Evolutionary conservation across 208 protist genomes (phyloP).

Genomic region (Trichomonas tenax): DNA sequence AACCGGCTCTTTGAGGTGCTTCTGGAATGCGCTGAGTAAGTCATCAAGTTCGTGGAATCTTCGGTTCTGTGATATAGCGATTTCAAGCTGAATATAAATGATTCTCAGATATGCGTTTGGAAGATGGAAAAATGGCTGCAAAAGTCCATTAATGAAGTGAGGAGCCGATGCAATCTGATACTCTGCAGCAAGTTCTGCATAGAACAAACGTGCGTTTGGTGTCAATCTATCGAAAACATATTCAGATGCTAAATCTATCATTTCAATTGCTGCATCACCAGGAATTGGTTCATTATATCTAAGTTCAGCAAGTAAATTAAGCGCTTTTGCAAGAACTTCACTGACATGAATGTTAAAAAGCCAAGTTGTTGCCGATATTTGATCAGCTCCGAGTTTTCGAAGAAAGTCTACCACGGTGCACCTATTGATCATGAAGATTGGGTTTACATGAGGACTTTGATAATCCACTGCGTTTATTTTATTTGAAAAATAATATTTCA

Average conservation of each 20-base stretch:
- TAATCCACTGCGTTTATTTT: background rate
- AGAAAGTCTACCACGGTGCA: background rate
- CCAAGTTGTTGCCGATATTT: background rate
- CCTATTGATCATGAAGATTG: background rate
- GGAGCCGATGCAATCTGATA: background rate
- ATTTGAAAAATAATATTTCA: background rate
- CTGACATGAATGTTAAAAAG: background rate
- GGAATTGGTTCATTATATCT: background rate
- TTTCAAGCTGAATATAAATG: background rate
- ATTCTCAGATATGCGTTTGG: background rate
- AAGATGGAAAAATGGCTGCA: background rate
- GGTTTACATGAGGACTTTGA: background rate
- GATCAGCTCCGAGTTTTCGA: background rate
- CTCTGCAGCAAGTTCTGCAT: background rate
- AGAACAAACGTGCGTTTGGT: background rate
- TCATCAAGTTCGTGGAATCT: background rate
- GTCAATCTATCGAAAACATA: background rate
- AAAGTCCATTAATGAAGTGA: background rate
- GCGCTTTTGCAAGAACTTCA: background rate
- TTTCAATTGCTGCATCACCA: background rate
- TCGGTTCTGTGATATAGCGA: background rate
- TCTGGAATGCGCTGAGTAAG: background rate
- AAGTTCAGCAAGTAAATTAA: background rate
- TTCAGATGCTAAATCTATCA: background rate
- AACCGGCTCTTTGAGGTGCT: background rate